phyloP scores from a whole-genome alignment of 345 rosid species.

The Populus deltoides region DNA sequence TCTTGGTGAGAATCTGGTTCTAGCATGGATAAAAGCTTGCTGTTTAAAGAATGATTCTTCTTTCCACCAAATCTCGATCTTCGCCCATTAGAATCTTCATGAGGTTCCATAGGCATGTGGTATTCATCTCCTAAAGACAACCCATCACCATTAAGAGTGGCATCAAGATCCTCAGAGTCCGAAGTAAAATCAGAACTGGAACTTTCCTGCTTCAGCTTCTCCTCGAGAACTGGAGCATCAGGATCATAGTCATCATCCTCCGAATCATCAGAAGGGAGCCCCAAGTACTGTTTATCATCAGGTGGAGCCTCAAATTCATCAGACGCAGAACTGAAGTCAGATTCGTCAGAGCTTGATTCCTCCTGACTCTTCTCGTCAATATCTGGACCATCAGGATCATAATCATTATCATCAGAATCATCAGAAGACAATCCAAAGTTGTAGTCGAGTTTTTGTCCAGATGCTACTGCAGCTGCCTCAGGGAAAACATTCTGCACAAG shows the following conservation, averaged over 20 bases:
- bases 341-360: slow-evolving; percentile 61
- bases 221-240: slow-evolving; percentile 45
- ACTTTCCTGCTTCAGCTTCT: slow-evolving; percentile 43
- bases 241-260: slow-evolving; percentile 85
- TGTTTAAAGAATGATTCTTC: slow-evolving; percentile 22
- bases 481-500: slow-evolving; percentile 80
- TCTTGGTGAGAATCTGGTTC: slow-evolving; percentile 43
- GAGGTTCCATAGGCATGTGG: slow-evolving; percentile 2
- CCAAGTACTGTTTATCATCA: slow-evolving; percentile 33
- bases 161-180: slow-evolving; percentile 68
- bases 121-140: slow-evolving; percentile 37
- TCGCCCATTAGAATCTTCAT: slow-evolving; percentile 18
- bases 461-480: slow-evolving; percentile 57
- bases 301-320: slow-evolving; percentile 43
- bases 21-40: slow-evolving; percentile 26
- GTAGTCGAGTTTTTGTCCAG: slow-evolving; percentile 47
- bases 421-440: slow-evolving; percentile 73
- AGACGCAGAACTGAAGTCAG: slow-evolving; percentile 55
- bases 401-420: slow-evolving; percentile 82
- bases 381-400: slow-evolving; percentile 50
- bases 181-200: slow-evolving; percentile 77
- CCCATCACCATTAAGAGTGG: slow-evolving; percentile 26
- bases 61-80: slow-evolving; percentile 29
- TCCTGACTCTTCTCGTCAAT: slow-evolving; percentile 40
- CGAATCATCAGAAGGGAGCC: slow-evolving; percentile 85